phyloP scores from a whole-genome alignment of 2,329 filamentous ascomycete genomes.

The Achaetomium macrosporum region DNA sequence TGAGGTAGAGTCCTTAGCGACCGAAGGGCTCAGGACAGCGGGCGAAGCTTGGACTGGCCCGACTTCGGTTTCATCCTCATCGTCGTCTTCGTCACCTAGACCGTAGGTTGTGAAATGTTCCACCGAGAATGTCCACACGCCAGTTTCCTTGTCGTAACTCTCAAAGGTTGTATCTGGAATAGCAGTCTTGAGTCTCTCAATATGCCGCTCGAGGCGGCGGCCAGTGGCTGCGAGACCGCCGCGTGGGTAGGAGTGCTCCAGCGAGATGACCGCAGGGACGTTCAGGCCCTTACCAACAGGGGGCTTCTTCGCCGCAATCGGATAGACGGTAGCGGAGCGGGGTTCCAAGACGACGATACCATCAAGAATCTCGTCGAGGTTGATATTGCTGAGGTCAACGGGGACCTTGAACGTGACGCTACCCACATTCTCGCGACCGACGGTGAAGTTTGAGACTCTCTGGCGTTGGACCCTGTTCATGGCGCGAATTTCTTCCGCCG shows the following conservation, averaged over 20 bases:
- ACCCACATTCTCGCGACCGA: slow-evolving; percentile 78
- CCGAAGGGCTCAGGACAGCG: slow-evolving; percentile 20
- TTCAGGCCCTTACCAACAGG: slow-evolving; percentile 83
- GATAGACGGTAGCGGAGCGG: slow-evolving; percentile 85
- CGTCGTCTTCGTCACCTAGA: slow-evolving; percentile 70
- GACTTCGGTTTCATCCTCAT: slow-evolving; percentile 63
- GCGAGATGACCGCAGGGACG: slow-evolving; percentile 77
- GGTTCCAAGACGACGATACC: slow-evolving; percentile 69
- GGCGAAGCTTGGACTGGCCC: slow-evolving; percentile 39
- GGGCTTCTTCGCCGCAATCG: slow-evolving; percentile 69
- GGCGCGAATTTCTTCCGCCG: slow-evolving; percentile 64
- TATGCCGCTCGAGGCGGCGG: slow-evolving; percentile 71
- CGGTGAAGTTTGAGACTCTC: slow-evolving; percentile 66
- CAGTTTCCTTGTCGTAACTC: slow-evolving; percentile 70
- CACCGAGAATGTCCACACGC: slow-evolving; percentile 88
- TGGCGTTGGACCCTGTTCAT: slow-evolving; percentile 77
- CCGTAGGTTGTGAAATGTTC: slow-evolving; percentile 96
- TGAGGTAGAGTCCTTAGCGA: slow-evolving; percentile 26
- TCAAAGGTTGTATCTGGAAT: slow-evolving; percentile 78
- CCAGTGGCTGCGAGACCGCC: slow-evolving; percentile 53
- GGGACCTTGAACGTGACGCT: slow-evolving; percentile 73
- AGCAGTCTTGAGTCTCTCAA: slow-evolving; percentile 65
- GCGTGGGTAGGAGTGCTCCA: slow-evolving; percentile 91
- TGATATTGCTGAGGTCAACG: slow-evolving; percentile 74
- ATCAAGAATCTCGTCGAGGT: slow-evolving; percentile 73